Base-by-base conservation (phyloP, 2,329 filamentous ascomycete genomes). In the Venturia aucupariae region DNA sequence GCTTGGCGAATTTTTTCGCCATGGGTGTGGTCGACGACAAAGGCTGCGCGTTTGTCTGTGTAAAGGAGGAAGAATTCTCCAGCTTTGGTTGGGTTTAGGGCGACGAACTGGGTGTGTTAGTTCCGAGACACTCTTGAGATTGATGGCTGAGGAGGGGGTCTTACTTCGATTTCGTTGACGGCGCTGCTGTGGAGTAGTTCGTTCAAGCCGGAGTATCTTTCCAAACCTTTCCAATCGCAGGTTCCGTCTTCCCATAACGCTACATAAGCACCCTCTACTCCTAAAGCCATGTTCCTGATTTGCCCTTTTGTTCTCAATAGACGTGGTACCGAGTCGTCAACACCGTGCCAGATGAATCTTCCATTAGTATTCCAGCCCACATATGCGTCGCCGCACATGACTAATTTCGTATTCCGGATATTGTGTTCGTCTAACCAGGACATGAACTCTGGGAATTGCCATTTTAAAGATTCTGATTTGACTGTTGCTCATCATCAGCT, bases 321-420 rank as follows among this genome's bases (percentile, higher is more conserved):
- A 13, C 17, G 27, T 8, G 51, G 51, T 4, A 57, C 27, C 11
- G 51, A 57, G 27, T 57, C 51, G 35, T 57, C 51, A 17, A 57
- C 51, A 35, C 51, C 51, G 35, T 57, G 51, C 51, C 51, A 57
- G n/a, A 57, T 57, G 51, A 57, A 57, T 57, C 51, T 32, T 15
- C 51, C 51, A n/a, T 38, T 57, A 57, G 51, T 35, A n/a, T 57
- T 57, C 51, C 51, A 57, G 17, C 51, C 51, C 27, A 57, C 51
- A 11, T 57, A 57, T 3, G 51, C 51, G 19, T 57, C 51, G 7
- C 30, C 51, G 51, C 51, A 57, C 51, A 57, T 57, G 51, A 35
- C 51, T 13, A 57, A 10, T 35, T 57, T 57, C 15, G 27, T 57
- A 24, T 57, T 57, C 27, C 35, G 51, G 30, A 32, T 19, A 35